Evolutionary conservation across 2,329 filamentous ascomycete genomes (phyloP), one percentile per base, ranked within the genome.

Genomic region (Alternaria longipes): DNA sequence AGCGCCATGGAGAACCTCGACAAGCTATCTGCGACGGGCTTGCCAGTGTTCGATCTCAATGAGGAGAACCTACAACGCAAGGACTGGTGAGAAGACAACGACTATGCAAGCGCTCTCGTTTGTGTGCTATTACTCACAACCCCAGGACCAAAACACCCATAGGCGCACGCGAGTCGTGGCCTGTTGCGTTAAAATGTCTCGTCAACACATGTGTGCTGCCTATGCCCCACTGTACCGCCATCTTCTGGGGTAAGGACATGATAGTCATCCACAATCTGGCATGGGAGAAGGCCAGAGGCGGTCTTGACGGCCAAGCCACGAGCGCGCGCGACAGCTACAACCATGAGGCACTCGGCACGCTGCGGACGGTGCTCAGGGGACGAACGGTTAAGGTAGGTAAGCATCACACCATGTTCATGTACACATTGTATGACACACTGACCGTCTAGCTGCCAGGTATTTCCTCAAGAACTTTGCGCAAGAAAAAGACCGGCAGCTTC

Each of bases 161-260:
- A 5, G 80, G 80, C 1, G 58, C 68, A 7, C 74, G 73, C 26
- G 62, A 75, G 2, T 58, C 65, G 22, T 82, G 81, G 81, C 73
- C 79, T 0, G n/a, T 60, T 4, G 44, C 75, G 1, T 71, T 78
- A 34, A 67, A 57, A 52, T 71, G 67, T 49, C 72, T 78, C 47
- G 71, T 77, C 47, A 71, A 73, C 61, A 68, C 71, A 14, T 81
- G 79, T 28, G 63, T 82, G 18, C 70, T 79, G 18, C 76, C 80
- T 12, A 75, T 83, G 50, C 71, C 77, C 11, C 80, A 82, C 60
- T 78, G 79, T 11, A 69, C 79, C 3, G 80, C 79, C 42, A 72
- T 83, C 22, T 81, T 81, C 64, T 82, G 81, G 80, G 78, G 77
- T 16, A 63, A 74, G 9, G 72, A 79, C 11, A 68, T 81, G 22